Percentiles rank a stretch among this genome's conserved stretches.
These are phyloP conservation scores for Geoglossum glabrum DNA, from an alignment of 495 filamentous ascomycete genomes.

Conservation along the genomic window DNA sequence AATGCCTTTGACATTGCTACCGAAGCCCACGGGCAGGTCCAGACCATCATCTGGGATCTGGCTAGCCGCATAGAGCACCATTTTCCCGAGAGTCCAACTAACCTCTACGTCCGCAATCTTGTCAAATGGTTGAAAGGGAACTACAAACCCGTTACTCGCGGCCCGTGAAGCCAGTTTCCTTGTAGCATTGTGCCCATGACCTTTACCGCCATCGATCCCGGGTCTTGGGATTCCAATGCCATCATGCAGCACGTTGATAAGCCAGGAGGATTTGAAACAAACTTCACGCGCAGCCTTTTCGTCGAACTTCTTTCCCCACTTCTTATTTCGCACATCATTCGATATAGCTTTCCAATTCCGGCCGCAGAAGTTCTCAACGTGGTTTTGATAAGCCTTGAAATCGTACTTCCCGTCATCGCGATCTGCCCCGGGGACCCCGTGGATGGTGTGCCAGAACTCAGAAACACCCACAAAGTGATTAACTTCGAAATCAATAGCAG, in stretches of 20 bases:
- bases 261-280: conserved; percentile 95
- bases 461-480: conserved; percentile 98
- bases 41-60: conserved; percentile 48
- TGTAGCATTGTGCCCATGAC: conserved; percentile 44
- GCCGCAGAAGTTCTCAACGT: conserved; percentile 68
- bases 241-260: conserved; percentile 88
- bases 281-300: conserved; percentile 56
- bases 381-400: conserved; percentile 71
- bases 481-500: conserved; percentile 90
- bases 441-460: conserved; percentile 98
- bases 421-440: conserved; percentile 72
- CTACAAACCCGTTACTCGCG: conserved; percentile 60
- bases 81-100: conserved; percentile 96
- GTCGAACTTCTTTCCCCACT: conserved; percentile 65
- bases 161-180: conserved; percentile 48
- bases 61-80: conserved; percentile 88
- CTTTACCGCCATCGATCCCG: conserved; percentile 43
- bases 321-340: conserved; percentile 34
- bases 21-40: conserved; percentile 72
- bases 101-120: conserved; percentile 85
- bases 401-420: conserved; percentile 76
- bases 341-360: conserved; percentile 63
- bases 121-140: conserved; percentile 82
- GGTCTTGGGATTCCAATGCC: conserved; percentile 89
- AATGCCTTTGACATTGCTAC: conserved; percentile 45